Evolutionary conservation across 257 asterid genomes (phyloP).

Genomic region (Solanum tarijense): DNA sequence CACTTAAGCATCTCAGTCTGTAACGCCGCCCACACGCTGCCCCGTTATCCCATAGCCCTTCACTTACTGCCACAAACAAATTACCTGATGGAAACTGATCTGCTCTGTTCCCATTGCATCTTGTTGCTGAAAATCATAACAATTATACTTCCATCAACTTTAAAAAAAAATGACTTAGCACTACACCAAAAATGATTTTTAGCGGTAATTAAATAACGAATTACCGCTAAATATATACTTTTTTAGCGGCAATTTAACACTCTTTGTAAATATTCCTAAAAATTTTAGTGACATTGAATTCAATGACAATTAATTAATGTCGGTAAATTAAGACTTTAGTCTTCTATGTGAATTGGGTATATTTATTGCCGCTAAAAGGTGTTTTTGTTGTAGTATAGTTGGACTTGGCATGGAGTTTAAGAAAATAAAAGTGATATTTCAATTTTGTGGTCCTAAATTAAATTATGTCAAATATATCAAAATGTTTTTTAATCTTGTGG

Average conservation of each 20-base stretch:
- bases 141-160: not conserved
- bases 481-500: too few species aligned
- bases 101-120: conserved; percentile 47
- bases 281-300: too few species aligned
- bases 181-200: too few species aligned
- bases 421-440: not conserved
- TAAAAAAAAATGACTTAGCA: too few species aligned
- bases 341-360: not conserved
- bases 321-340: not conserved
- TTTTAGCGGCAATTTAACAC: too few species aligned
- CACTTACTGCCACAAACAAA: conserved; percentile 52
- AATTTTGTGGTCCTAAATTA: too few species aligned
- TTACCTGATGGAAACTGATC: conserved; percentile 74
- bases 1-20: conserved; percentile 50
- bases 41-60: conserved; percentile 75
- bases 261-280: too few species aligned
- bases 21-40: conserved; percentile 70
- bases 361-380: not conserved
- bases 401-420: not conserved
- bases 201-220: too few species aligned
- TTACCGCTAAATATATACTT: too few species aligned
- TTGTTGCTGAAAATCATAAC: conserved; percentile 39
- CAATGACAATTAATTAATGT: too few species aligned
- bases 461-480: too few species aligned
- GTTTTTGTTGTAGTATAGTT: not conserved